Evolutionary conservation across 2,329 filamentous ascomycete species (phyloP), one percentile per base, ranked within the genome.

Genomic region (Xylariomycetidae sp.): DNA sequence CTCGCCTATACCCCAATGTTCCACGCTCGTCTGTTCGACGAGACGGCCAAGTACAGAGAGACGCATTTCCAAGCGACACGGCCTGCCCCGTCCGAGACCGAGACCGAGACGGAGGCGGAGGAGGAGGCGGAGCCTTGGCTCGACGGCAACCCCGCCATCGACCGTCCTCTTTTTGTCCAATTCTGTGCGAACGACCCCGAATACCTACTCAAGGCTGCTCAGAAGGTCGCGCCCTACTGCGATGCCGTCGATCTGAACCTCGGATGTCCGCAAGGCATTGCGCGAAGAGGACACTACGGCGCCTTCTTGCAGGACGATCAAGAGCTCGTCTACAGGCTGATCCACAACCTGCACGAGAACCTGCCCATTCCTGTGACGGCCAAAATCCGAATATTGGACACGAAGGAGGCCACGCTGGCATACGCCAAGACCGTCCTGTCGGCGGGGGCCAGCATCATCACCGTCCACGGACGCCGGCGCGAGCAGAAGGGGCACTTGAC

Each of bases 401-500:
- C 84, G 0, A 82, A 73, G 42, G 89, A 95, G 63, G 79, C 82
- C 56, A 95, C 89, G 1, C 64, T 98, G 43, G 81, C 79, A 27
- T 98, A 98, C 59, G 92, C 92, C 10, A 78, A 79, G 50, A 94
- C 86, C 60, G 84, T 96, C 1, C 62, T 98, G 6, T 75, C 71
- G 4, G 89, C 92, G 0, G 92, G 92, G 10, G 92, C 92, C 3
- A 95, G 86, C 49, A 89, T 96, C 35, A 70, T 98, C 41, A 92
- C 92, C 0, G 85, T 98, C 0, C 92, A 98, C 64, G 92, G 92
- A 1, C 72, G 92, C 22, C 74, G 77, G 43, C 71, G 92, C 43
- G 88, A 96, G 52, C 90, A 96, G 58, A 98, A 98, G 64, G 90
- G 92, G 0, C 92, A 98, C 56, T 75, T 94, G 52, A 98, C 92